Conservation (phyloP, 2,329 filamentous ascomycete genomes). For the Neobulgaria alba region DNA sequence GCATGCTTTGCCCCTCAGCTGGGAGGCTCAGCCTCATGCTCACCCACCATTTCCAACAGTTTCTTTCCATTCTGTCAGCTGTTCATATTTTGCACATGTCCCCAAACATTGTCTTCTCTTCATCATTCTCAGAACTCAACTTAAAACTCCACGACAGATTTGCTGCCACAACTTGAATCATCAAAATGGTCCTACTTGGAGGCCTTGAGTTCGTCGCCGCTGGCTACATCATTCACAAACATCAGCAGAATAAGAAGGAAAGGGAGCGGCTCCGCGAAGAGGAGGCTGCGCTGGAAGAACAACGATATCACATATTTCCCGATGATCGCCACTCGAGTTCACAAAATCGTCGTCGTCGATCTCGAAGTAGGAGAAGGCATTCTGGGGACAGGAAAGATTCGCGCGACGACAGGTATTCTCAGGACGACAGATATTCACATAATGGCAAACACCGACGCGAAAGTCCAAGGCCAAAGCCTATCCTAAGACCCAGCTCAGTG, state of each 20-base stretch:
- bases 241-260: slow-evolving; percentile 25
- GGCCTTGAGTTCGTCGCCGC: slow-evolving; percentile 26
- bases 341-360: slow-evolving; percentile 11
- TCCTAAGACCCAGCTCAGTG: slow-evolving; percentile 1
- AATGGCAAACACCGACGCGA: slow-evolving; percentile 13
- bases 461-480: slow-evolving; percentile 6
- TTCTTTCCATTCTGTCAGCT: background rate
- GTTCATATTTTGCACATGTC: background rate
- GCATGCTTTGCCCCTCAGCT: background rate
- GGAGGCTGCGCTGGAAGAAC: slow-evolving; percentile 12
- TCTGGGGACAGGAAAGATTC: slow-evolving; percentile 6
- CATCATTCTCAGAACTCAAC: background rate
- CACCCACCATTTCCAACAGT: background rate
- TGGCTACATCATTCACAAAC: slow-evolving; percentile 25
- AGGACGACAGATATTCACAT: slow-evolving; percentile 10
- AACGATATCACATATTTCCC: slow-evolving; percentile 18
- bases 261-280: slow-evolving; percentile 21
- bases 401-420: slow-evolving; percentile 7
- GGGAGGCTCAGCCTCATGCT: background rate
- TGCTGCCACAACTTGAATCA: background rate
- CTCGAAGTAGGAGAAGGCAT: slow-evolving; percentile 13
- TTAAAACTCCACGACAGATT: background rate
- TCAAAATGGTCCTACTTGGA: slow-evolving; percentile 44
- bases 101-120: no score
- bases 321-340: slow-evolving; percentile 5